Conservation (phyloP, 768 basidiomycete species). For the Hydnomerulius pinastri region DNA sequence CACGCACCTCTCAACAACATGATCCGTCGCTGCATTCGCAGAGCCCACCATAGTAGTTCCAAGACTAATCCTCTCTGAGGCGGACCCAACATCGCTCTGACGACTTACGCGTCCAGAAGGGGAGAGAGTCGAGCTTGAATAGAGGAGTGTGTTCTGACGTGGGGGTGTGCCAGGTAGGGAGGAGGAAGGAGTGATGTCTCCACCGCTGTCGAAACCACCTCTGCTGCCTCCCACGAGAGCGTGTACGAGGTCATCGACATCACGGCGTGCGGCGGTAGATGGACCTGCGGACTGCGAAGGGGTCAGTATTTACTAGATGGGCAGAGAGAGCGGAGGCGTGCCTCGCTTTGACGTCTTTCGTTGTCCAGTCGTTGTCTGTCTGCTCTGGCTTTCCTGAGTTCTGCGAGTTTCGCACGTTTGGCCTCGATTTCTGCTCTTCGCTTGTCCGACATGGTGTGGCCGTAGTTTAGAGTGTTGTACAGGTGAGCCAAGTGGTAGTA, state of each 20-base stretch:
- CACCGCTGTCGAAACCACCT: conserved; percentile 54
- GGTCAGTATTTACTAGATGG: not conserved
- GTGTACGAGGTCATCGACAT: conserved; percentile 75
- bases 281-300: conserved; percentile 38
- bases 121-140: conserved; percentile 39
- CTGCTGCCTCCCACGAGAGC: conserved; percentile 50
- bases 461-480: not conserved
- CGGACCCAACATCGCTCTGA: conserved; percentile 68
- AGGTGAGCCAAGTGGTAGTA: not conserved
- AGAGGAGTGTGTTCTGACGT: conserved; percentile 37
- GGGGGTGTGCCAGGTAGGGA: conserved; percentile 75
- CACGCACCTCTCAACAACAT: conserved; percentile 69
- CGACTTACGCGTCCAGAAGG: conserved; percentile 68
- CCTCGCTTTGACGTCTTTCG: conserved; percentile 36
- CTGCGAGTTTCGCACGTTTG: conserved; percentile 85
- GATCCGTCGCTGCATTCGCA: conserved; percentile 60
- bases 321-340: conserved; percentile 8
- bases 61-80: conserved; percentile 46
- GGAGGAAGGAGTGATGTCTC: conserved; percentile 65
- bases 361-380: conserved; percentile 62
- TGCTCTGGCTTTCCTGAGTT: conserved; percentile 75
- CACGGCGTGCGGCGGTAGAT: conserved; percentile 44
- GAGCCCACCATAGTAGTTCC: conserved; percentile 49
- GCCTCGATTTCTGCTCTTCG: conserved; percentile 88
- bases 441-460: conserved; percentile 54